Evolutionary conservation across 495 filamentous ascomycete species (phyloP).

Genomic region (Penicillium lividum): DNA sequence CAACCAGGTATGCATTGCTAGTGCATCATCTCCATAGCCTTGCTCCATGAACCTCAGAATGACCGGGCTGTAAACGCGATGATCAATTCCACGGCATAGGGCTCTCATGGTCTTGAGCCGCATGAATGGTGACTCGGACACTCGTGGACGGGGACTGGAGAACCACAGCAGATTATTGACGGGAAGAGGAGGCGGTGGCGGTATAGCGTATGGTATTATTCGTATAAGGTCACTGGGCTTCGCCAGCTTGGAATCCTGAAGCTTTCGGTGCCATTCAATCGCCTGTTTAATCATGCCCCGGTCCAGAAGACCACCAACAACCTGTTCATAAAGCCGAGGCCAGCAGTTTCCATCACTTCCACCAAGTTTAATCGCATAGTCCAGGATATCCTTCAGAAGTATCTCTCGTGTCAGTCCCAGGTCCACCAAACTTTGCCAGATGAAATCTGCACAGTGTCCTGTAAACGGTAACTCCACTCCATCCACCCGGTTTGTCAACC

Average conservation of each 20-base stretch:
- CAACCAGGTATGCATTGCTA: constrained; percentile 61
- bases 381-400: constrained; percentile 50
- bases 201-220: constrained; percentile 35
- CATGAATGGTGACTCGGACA: background rate
- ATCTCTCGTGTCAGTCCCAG: constrained; percentile 46
- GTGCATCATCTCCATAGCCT: constrained; percentile 50
- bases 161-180: background rate
- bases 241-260: constrained; percentile 36
- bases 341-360: constrained; percentile 44
- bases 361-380: constrained; percentile 58
- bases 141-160: background rate
- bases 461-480: constrained; percentile 45
- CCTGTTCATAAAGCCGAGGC: constrained; percentile 47
- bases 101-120: constrained; percentile 45
- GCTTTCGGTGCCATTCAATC: constrained; percentile 49
- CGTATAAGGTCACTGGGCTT: constrained; percentile 36
- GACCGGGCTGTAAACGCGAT: constrained; percentile 60
- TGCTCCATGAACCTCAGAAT: constrained; percentile 56
- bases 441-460: constrained; percentile 49
- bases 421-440: constrained; percentile 59
- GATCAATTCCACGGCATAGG: constrained; percentile 44
- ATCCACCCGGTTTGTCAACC: constrained; percentile 50
- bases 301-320: constrained; percentile 50
- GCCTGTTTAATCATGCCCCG: constrained; percentile 35
- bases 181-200: background rate